A percentile compares a stretch with the other conserved stretches of the same genome.
Evolutionary conservation across 2,329 filamentous ascomycete species (phyloP).

Genomic region (Rachicladosporium sp.): DNA sequence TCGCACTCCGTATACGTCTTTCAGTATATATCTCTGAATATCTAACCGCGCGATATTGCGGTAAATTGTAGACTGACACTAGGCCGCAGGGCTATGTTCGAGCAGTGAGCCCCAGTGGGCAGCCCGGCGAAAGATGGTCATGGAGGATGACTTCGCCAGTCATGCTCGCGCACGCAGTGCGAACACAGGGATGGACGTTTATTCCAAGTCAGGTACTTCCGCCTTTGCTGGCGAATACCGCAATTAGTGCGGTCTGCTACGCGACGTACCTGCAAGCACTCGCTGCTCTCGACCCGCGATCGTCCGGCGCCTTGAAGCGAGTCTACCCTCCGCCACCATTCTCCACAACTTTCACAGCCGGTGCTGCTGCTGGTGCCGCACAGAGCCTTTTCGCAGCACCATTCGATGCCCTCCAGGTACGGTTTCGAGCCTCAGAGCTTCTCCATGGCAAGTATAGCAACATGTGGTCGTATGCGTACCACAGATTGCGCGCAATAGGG

Average conservation of each 20-base stretch:
- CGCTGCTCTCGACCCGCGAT: slow-evolving; percentile 53
- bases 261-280: slow-evolving; percentile 63
- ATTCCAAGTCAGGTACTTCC: slow-evolving; percentile 65
- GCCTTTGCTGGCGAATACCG: slow-evolving; percentile 61
- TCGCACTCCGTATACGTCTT: too few species aligned
- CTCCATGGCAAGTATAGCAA: slow-evolving; percentile 49
- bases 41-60: too few species aligned
- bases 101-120: slow-evolving; percentile 47
- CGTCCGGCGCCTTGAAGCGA: slow-evolving; percentile 46
- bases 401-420: slow-evolving; percentile 61
- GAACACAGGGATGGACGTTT: slow-evolving; percentile 59
- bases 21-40: too few species aligned
- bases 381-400: slow-evolving; percentile 64
- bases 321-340: slow-evolving; percentile 58
- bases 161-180: slow-evolving; percentile 54
- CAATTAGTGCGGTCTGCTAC: slow-evolving; percentile 62
- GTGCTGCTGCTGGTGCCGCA: slow-evolving; percentile 54
- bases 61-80: too few species aligned
- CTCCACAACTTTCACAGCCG: slow-evolving; percentile 54
- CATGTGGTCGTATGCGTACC: slow-evolving; percentile 60
- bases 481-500: slow-evolving; percentile 60
- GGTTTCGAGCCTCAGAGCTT: slow-evolving; percentile 54
- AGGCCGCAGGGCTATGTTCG: slow-evolving; percentile 43
- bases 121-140: slow-evolving; percentile 41
- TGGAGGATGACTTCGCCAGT: slow-evolving; percentile 57